Evolutionary conservation across 108 stramenopile genomes (phyloP).

Genomic region (Nannochloropsis granulata): DNA sequence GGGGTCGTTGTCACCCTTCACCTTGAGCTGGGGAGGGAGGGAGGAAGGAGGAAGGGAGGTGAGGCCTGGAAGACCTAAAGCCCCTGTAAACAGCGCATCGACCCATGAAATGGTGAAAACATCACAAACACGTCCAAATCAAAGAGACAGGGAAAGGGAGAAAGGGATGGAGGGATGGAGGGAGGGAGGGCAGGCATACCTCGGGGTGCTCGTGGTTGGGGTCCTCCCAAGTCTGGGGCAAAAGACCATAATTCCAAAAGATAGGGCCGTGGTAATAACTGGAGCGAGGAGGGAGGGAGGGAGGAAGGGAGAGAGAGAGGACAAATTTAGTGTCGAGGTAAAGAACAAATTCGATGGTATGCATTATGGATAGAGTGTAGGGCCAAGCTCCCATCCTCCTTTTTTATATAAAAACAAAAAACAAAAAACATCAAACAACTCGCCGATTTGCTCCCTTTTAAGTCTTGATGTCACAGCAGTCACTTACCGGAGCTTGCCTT

Average conservation of each 20-base stretch:
- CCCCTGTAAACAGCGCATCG: no score
- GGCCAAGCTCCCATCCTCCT: no score
- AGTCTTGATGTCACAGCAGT: background rate
- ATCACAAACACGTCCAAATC: no score
- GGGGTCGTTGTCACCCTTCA: slow-evolving; percentile 94
- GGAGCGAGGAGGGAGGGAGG: background rate
- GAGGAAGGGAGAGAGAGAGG: background rate
- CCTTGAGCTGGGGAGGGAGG: slow-evolving; percentile 34
- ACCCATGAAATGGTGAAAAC: no score
- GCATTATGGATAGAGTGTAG: no score
- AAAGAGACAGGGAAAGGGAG: no score
- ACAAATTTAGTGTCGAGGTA: background rate
- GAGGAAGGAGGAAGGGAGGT: background rate
- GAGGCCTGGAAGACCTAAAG: no score
- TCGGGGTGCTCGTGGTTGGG: slow-evolving; percentile 68
- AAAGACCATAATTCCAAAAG: slow-evolving; percentile 97
- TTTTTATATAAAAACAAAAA: no score
- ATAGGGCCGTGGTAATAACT: slow-evolving; percentile 72
- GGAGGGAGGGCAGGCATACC: slow-evolving; percentile 8
- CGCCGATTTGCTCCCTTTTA: no score
- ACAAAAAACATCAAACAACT: no score
- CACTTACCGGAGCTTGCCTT: slow-evolving; percentile 66
- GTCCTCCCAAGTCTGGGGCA: slow-evolving; percentile 99
- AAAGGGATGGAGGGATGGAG: no score
- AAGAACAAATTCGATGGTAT: no score